phyloP scores from a whole-genome alignment of 1,139 yeast genomes.

The Magnusiomyces tetraspermus region DNA sequence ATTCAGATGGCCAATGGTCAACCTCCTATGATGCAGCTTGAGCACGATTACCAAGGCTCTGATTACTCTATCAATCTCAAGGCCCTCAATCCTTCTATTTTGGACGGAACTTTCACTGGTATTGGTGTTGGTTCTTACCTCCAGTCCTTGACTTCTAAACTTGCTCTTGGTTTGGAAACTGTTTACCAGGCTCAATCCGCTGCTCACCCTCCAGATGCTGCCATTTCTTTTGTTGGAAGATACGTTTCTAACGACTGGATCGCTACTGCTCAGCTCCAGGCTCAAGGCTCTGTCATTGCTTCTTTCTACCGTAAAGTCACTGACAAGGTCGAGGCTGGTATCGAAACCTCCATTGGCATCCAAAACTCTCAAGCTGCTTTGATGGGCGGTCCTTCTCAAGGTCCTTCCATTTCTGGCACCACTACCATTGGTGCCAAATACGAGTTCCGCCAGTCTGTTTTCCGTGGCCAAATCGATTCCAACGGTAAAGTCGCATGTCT shows the following conservation, averaged over 20 bases:
- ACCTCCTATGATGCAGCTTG: constrained; percentile 91
- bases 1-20: constrained; percentile 83
- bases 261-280: constrained; percentile 89
- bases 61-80: constrained; percentile 87
- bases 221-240: constrained; percentile 84
- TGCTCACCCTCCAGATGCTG: constrained; percentile 80
- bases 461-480: constrained; percentile 92
- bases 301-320: constrained; percentile 92
- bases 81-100: constrained; percentile 77
- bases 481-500: constrained; percentile 84
- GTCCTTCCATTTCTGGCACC: constrained; percentile 80
- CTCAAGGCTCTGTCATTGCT: constrained; percentile 81
- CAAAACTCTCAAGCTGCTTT: constrained; percentile 53
- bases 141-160: constrained; percentile 76
- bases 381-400: constrained; percentile 55
- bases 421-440: constrained; percentile 96
- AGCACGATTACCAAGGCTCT: constrained; percentile 86
- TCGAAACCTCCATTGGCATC: constrained; percentile 78
- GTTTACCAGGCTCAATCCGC: constrained; percentile 76
- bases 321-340: constrained; percentile 92
- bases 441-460: constrained; percentile 92
- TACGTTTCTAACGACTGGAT: constrained; percentile 85
- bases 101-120: constrained; percentile 73
- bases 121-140: constrained; percentile 85
- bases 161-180: constrained; percentile 88